phyloP scores from a whole-genome alignment of 1,284 basidiomycete species.

The Apiotrichum veenhuisii region DNA sequence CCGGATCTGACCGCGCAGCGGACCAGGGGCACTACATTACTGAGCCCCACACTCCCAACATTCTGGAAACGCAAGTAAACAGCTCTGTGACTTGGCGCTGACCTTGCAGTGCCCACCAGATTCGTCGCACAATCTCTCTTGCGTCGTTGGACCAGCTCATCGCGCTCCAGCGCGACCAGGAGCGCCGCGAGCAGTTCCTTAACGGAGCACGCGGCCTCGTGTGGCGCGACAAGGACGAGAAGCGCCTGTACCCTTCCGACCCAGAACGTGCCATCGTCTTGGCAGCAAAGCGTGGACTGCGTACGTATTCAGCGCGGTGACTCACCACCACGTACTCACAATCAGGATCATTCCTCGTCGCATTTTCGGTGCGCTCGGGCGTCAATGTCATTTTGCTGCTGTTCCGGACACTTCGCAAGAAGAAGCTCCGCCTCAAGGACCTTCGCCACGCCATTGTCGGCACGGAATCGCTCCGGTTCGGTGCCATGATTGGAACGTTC shows the following conservation, averaged over 20 bases:
- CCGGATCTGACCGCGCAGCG: background rate
- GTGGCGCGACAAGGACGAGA: constrained; percentile 77
- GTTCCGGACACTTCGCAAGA: constrained; percentile 59
- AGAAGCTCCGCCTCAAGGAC: constrained; percentile 56
- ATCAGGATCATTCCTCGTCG: constrained; percentile 70
- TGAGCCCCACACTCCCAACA: constrained; percentile 47
- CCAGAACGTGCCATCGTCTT: constrained; percentile 69
- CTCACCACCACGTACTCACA: background rate
- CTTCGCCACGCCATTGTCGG: constrained; percentile 76
- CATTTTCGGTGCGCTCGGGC: constrained; percentile 71
- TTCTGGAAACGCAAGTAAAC: constrained; percentile 44
- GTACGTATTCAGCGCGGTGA: constrained; percentile 55
- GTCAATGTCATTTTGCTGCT: constrained; percentile 73
- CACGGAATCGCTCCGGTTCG: constrained; percentile 71
- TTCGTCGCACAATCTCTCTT: constrained; percentile 49
- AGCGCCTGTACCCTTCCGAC: constrained; percentile 63
- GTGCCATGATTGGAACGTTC: constrained; percentile 74
- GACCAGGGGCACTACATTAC: constrained; percentile 10
- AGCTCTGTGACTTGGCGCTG: background rate
- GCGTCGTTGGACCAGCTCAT: constrained; percentile 45
- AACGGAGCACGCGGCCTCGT: constrained; percentile 54
- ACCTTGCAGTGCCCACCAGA: constrained; percentile 43
- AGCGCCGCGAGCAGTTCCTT: constrained; percentile 37
- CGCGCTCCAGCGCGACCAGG: constrained; percentile 29
- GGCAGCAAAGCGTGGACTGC: constrained; percentile 66